Conservation (phyloP, 164 flowering plant species). For the Hamamelis virginiana region DNA sequence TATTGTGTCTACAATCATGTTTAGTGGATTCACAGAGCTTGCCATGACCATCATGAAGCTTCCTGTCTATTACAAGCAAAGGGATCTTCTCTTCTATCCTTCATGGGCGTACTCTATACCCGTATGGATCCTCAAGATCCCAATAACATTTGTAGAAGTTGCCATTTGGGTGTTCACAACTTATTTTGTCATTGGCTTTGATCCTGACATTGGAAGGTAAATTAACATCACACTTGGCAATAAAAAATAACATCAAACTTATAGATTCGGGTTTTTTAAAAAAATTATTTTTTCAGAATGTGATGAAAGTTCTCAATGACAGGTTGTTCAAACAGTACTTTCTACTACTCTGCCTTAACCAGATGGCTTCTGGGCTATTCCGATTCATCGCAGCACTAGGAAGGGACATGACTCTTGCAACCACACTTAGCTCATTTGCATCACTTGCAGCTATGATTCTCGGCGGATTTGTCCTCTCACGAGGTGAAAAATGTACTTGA, state of each 20-base stretch:
- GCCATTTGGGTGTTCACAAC: conserved; percentile 42
- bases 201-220: conserved; percentile 46
- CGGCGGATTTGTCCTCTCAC: conserved; percentile 52
- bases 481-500: conserved; percentile 25
- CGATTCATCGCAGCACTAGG: conserved; percentile 43
- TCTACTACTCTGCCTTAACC: conserved; percentile 31
- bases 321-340: conserved; percentile 51
- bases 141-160: conserved; percentile 43
- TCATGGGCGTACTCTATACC: conserved; percentile 83
- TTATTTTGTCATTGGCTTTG: conserved; percentile 59
- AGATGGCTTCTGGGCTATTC: conserved; percentile 49
- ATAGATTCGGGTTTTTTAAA: background rate
- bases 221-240: background rate
- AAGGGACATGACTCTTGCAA: conserved; percentile 46
- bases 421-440: conserved; percentile 50
- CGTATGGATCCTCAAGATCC: conserved; percentile 65
- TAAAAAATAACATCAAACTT: background rate
- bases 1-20: conserved; percentile 33
- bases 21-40: conserved; percentile 58
- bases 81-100: conserved; percentile 75
- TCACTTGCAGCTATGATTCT: conserved; percentile 35
- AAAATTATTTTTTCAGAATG: background rate
- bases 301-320: conserved; percentile 5
- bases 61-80: conserved; percentile 86
- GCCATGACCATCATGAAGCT: conserved; percentile 50